Percentiles rank a stretch among this genome's conserved stretches.
These are phyloP conservation scores for Cytospora leucostoma DNA, from an alignment of 2,329 filamentous ascomycete species.

Conservation along the genomic window DNA sequence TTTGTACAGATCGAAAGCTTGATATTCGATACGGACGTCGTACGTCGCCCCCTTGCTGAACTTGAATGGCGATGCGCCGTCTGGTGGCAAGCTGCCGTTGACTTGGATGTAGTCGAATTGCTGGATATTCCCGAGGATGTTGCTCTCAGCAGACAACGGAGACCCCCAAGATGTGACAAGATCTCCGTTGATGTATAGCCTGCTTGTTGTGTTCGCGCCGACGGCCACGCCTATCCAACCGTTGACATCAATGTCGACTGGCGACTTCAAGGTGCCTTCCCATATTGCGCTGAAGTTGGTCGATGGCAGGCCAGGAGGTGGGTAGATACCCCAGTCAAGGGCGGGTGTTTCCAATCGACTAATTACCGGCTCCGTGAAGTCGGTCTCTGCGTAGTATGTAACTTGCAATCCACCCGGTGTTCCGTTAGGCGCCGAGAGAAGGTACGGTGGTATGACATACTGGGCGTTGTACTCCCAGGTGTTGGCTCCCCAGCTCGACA, in stretches of 20 bases:
- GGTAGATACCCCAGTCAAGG: constrained; percentile 47
- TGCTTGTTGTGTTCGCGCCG: constrained; percentile 43
- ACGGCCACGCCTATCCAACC: constrained; percentile 47
- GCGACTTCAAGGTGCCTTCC: constrained; percentile 43
- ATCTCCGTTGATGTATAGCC: constrained; percentile 40
- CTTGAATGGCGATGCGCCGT: constrained; percentile 40
- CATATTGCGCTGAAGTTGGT: constrained; percentile 49
- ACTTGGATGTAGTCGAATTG: constrained; percentile 39
- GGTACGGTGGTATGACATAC: constrained; percentile 45
- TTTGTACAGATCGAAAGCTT: constrained; percentile 44
- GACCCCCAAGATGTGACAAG: constrained; percentile 35
- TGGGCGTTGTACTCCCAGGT: constrained; percentile 48
- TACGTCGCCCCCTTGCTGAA: constrained; percentile 40
- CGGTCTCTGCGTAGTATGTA: constrained; percentile 44
- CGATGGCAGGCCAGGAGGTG: constrained; percentile 43
- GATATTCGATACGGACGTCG: constrained; percentile 44
- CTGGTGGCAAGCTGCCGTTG: constrained; percentile 41
- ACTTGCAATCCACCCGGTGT: constrained; percentile 41
- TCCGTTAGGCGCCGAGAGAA: constrained; percentile 40
- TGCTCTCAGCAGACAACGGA: constrained; percentile 33
- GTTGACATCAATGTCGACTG: constrained; percentile 40
- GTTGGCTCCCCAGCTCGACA: constrained; percentile 46
- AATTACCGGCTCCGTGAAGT: constrained; percentile 39
- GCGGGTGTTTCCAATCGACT: constrained; percentile 41
- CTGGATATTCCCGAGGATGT: constrained; percentile 45